phyloP scores from a whole-genome alignment of 306 rosid genomes.

The Fagus crenata region DNA sequence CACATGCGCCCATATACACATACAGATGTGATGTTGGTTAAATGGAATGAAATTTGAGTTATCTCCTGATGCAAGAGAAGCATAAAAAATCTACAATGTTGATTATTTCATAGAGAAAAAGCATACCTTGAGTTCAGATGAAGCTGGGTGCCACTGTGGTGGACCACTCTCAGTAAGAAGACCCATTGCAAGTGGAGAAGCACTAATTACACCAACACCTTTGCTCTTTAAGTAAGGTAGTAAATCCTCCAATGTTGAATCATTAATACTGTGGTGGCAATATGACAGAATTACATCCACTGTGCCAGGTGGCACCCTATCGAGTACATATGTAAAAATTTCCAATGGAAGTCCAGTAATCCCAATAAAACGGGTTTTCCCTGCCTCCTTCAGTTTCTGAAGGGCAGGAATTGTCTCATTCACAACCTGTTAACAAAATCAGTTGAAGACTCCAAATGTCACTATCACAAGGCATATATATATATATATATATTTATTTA shows the following conservation, averaged over 20 bases:
- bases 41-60: background rate
- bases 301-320: conserved; percentile 72
- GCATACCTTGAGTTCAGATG: conserved; percentile 71
- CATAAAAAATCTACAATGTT: background rate
- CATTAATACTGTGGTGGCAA: conserved; percentile 76
- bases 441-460: conserved; percentile 10
- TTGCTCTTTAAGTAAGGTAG: conserved; percentile 79
- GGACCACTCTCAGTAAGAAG: conserved; percentile 92
- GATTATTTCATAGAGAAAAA: background rate
- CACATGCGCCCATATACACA: background rate
- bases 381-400: conserved; percentile 70
- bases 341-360: conserved; percentile 85
- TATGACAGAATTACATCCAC: conserved; percentile 84
- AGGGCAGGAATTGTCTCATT: conserved; percentile 89
- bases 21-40: background rate
- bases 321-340: conserved; percentile 76
- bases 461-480: background rate
- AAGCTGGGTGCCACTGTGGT: conserved; percentile 93
- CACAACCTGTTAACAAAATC: conserved; percentile 53
- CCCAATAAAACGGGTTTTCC: conserved; percentile 82
- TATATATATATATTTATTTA: background rate
- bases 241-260: conserved; percentile 73
- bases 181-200: conserved; percentile 95
- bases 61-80: background rate
- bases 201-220: conserved; percentile 81